Evolutionary conservation across 2,329 filamentous ascomycete genomes (phyloP).

Genomic region (Alternaria incomplexa): DNA sequence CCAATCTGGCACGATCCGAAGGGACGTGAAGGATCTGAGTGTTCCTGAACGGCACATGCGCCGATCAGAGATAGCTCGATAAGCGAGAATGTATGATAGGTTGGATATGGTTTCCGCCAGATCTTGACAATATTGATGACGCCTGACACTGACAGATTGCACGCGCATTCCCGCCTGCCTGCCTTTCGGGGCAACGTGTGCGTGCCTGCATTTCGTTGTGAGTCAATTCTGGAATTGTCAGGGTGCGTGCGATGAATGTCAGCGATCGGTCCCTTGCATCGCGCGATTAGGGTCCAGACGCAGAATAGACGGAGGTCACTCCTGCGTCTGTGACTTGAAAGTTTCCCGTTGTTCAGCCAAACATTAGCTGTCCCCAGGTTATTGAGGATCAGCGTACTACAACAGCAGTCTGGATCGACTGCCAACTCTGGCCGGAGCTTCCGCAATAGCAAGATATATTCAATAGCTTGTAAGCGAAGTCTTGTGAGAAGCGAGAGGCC

Average conservation of each 20-base stretch:
- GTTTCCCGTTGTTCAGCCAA: background rate
- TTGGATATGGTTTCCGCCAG: background rate
- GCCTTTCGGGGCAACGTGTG: background rate
- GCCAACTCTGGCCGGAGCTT: background rate
- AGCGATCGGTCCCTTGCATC: background rate
- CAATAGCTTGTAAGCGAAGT: background rate
- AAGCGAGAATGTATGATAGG: slow-evolving; percentile 20
- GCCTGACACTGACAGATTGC: slow-evolving; percentile 5
- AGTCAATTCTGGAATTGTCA: background rate
- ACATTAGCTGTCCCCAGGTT: background rate
- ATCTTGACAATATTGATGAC: slow-evolving; percentile 13
- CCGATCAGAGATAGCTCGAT: slow-evolving; percentile 4
- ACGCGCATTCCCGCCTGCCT: background rate
- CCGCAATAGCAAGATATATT: background rate
- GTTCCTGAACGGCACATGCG: background rate
- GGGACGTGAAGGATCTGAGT: background rate
- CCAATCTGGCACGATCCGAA: background rate
- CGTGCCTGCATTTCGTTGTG: slow-evolving; percentile 12
- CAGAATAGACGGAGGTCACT: background rate
- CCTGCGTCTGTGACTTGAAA: background rate
- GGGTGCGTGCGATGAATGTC: background rate
- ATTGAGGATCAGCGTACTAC: slow-evolving; percentile 1
- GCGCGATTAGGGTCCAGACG: background rate
- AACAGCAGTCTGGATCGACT: background rate
- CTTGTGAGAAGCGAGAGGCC: background rate